Evolutionary conservation across 2,329 filamentous ascomycete genomes (phyloP).

Genomic region (Beauveria caledonica): DNA sequence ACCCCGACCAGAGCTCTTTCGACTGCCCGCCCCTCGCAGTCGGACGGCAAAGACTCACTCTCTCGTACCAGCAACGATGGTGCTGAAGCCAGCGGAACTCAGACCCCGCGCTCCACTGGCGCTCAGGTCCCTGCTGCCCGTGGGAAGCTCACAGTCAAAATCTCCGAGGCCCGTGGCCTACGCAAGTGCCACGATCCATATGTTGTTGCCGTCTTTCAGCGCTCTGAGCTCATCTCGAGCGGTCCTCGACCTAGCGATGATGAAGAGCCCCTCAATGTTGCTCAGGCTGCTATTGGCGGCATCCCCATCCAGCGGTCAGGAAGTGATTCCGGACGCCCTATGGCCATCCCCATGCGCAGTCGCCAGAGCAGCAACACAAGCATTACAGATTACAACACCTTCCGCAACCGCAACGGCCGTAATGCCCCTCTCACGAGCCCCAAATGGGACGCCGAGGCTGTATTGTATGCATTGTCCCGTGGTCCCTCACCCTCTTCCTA

Average conservation of each 20-base stretch:
- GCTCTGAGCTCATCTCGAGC: slow-evolving; percentile 90
- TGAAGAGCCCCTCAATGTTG: slow-evolving; percentile 41
- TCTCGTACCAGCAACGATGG: slow-evolving; percentile 33
- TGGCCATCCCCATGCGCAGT: slow-evolving; percentile 95
- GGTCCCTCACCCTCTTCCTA: background rate
- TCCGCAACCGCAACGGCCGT: slow-evolving; percentile 49
- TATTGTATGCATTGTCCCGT: slow-evolving; percentile 58
- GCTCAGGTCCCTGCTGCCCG: slow-evolving; percentile 64
- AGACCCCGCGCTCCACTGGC: slow-evolving; percentile 43
- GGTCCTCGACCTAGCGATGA: slow-evolving; percentile 62
- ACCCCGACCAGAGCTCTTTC: slow-evolving; percentile 86
- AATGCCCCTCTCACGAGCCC: slow-evolving; percentile 63
- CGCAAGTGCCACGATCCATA: slow-evolving; percentile 83
- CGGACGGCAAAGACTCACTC: slow-evolving; percentile 34
- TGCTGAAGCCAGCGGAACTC: slow-evolving; percentile 40
- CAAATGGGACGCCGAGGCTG: slow-evolving; percentile 90
- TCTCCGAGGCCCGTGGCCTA: slow-evolving; percentile 75
- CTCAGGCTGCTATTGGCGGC: slow-evolving; percentile 44
- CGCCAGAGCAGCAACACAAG: slow-evolving; percentile 95
- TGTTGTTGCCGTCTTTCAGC: slow-evolving; percentile 92
- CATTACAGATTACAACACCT: slow-evolving; percentile 54
- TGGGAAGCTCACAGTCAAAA: slow-evolving; percentile 84
- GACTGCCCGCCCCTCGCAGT: slow-evolving; percentile 44
- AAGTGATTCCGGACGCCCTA: slow-evolving; percentile 72
- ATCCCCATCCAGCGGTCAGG: slow-evolving; percentile 60